These are phyloP conservation scores for Saccharum hybrid DNA, from an alignment of 202 grass and related monocot species.

Conservation along the genomic window DNA sequence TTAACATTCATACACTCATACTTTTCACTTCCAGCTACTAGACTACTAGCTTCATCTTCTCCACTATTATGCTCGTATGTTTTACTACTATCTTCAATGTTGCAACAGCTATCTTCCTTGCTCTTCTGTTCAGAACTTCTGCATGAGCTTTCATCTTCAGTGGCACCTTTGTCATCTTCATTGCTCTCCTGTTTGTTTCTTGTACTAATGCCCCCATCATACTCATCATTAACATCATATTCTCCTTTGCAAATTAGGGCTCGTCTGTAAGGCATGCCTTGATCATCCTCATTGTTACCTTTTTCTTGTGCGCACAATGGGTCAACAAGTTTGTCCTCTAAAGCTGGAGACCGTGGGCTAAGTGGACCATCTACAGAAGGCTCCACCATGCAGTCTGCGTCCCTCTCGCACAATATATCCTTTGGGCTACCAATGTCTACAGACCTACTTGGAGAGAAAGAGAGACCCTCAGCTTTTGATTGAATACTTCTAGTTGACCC, in stretches of 20 bases:
- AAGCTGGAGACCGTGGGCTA: slow-evolving; percentile 45
- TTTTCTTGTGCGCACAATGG: slow-evolving; percentile 56
- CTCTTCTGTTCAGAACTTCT: slow-evolving; percentile 40
- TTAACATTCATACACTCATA: slow-evolving; percentile 35
- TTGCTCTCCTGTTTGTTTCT: slow-evolving; percentile 22
- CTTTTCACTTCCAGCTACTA: slow-evolving; percentile 40
- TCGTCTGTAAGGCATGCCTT: background rate
- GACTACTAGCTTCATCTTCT: slow-evolving; percentile 27
- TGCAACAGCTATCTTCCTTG: slow-evolving; percentile 42
- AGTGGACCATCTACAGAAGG: slow-evolving; percentile 34
- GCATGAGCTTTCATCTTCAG: slow-evolving; percentile 47
- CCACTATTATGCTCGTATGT: slow-evolving; percentile 4
- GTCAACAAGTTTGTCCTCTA: slow-evolving; percentile 60
- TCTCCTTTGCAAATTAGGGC: slow-evolving; percentile 38
- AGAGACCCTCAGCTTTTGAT: slow-evolving; percentile 45
- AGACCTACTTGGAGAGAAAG: slow-evolving; percentile 48
- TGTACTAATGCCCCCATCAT: slow-evolving; percentile 36
- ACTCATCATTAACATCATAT: slow-evolving; percentile 18
- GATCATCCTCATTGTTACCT: slow-evolving; percentile 28
- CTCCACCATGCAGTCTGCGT: slow-evolving; percentile 35
- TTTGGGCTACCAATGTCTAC: slow-evolving; percentile 57
- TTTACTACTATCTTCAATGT: slow-evolving; percentile 43
- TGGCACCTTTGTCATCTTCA: slow-evolving; percentile 23
- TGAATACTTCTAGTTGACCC: slow-evolving; percentile 53
- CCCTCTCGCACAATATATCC: slow-evolving; percentile 61